Conservation (phyloP, 495 filamentous ascomycete genomes). For the Xeromyces bisporus region DNA sequence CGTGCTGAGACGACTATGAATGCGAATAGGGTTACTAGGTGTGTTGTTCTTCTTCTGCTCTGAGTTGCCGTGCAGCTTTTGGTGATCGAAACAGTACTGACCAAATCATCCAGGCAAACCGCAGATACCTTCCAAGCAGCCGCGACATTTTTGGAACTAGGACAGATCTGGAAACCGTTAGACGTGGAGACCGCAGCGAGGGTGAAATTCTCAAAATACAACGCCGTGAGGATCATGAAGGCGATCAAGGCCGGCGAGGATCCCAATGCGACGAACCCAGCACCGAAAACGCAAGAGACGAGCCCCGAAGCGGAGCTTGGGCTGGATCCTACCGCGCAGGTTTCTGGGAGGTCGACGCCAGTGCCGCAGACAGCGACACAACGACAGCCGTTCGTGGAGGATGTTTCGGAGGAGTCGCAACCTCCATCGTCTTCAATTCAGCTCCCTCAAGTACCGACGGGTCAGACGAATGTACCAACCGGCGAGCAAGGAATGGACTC, state of each 20-base stretch:
- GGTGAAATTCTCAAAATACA: slow-evolving; percentile 92
- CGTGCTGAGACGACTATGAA: slow-evolving; percentile 68
- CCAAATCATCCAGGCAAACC: slow-evolving; percentile 48
- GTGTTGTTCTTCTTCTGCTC: slow-evolving; percentile 8
- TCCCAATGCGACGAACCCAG: slow-evolving; percentile 79
- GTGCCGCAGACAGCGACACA: slow-evolving; percentile 22
- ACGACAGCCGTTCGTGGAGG: slow-evolving; percentile 41
- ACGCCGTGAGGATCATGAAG: slow-evolving; percentile 77
- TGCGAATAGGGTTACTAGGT: slow-evolving; percentile 74
- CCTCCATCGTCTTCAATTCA: slow-evolving; percentile 32
- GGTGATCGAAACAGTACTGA: slow-evolving; percentile 3
- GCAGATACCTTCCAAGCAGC: slow-evolving; percentile 86
- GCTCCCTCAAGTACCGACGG: slow-evolving; percentile 16
- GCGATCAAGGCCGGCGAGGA: slow-evolving; percentile 84
- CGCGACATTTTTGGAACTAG: slow-evolving; percentile 75
- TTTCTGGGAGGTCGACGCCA: slow-evolving; percentile 22
- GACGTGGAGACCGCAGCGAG: slow-evolving; percentile 69
- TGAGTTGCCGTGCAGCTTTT: not conserved
- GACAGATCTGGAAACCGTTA: slow-evolving; percentile 60
- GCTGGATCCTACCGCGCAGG: slow-evolving; percentile 46
- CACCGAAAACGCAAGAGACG: slow-evolving; percentile 28
- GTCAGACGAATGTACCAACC: slow-evolving; percentile 12
- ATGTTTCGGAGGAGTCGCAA: slow-evolving; percentile 33
- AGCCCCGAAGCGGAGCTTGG: slow-evolving; percentile 34
- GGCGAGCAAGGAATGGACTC: slow-evolving; percentile 6